Base-by-base conservation (phyloP, 1,284 basidiomycete genomes). In the Phlebopus sp. region DNA sequence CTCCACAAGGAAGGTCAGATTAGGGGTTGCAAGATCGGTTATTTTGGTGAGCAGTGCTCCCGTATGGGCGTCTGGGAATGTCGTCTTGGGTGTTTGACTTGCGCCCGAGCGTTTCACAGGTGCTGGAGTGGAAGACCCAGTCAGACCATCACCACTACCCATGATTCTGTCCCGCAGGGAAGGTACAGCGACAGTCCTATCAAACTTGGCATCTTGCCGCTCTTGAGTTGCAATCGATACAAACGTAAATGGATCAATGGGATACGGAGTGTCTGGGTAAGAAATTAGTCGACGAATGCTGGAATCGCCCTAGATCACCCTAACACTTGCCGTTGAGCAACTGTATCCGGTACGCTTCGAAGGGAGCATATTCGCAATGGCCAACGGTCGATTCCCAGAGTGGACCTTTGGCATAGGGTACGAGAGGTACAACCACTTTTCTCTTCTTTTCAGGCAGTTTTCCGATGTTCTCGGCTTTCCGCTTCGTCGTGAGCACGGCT, bases 201-300 rank as follows among this genome's bases (percentile, higher is more conserved):
- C 40, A 66, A 57, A 39, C 47, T 59, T 66, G 59, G 39, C 55
- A 59, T 51, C 62, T 47, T 57, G 61, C 50, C 52, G 46, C 49
- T 67, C 50, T 40, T 74, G 72, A 25, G 77, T 64, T 2, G 71
- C 56, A 4, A 66, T 67, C 2, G 88, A 84, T 19, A 84, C 72
- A 55, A 80, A 92, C 2, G 78, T 79, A 68, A 92, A 91, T 0
- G 90, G 90, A 62, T 93, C 76, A 44, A 93, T 75, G 6, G 84
- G 80, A 53, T 78, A 76, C 14, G 84, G 78, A 0, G 84, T 77
- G 67, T 92, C 90, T 93, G 21, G 50, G n/a, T 27, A 31, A 43
- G 40, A 2, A 10, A 17, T 46, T 5, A 39, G 40, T 17, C 38
- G 32, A 14, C 44, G 14, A 2, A 43, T 25, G 40, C n/a, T 2